Evolutionary conservation across 163 green algal species (phyloP).

Genomic region (Volvox carteri): DNA sequence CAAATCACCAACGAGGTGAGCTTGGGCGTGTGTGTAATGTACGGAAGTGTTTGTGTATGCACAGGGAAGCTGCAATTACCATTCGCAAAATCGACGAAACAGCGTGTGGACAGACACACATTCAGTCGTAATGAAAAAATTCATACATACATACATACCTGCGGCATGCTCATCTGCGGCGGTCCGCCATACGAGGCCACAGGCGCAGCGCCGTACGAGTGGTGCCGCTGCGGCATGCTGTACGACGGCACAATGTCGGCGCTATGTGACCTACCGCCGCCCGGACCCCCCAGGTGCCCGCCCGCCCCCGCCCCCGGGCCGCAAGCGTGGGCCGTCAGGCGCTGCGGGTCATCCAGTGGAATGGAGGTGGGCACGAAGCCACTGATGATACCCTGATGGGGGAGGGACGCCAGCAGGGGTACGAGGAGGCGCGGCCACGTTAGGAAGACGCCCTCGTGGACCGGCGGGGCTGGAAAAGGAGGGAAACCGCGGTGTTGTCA

Average conservation of each 20-base stretch:
- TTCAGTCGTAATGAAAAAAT: not conserved
- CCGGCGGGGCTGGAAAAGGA: too few relatives aligned
- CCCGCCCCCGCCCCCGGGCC: not conserved
- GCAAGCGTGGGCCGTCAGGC: not conserved
- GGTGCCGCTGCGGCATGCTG: conserved; percentile 21
- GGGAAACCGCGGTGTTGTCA: too few relatives aligned
- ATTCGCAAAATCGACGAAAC: too few relatives aligned
- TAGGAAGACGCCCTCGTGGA: too few relatives aligned
- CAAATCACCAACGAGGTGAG: too few relatives aligned
- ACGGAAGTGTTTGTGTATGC: too few relatives aligned
- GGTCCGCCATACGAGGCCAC: conserved; percentile 29
- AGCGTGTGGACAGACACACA: not conserved
- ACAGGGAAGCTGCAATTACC: too few relatives aligned
- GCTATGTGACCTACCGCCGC: not conserved
- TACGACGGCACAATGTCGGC: conserved; percentile 21
- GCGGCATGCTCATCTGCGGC: conserved; percentile 36
- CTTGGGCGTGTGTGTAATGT: too few relatives aligned
- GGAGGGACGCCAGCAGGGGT: too few relatives aligned
- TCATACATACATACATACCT: not conserved
- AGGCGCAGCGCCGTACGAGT: not conserved
- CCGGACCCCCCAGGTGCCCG: not conserved
- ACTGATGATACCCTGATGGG: conserved; percentile 44
- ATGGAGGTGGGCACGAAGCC: conserved; percentile 54
- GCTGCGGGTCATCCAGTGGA: conserved; percentile 18
- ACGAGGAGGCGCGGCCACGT: too few relatives aligned